Evolutionary conservation across 208 protist species (phyloP).

Genomic region (Zelonia costaricensis): DNA sequence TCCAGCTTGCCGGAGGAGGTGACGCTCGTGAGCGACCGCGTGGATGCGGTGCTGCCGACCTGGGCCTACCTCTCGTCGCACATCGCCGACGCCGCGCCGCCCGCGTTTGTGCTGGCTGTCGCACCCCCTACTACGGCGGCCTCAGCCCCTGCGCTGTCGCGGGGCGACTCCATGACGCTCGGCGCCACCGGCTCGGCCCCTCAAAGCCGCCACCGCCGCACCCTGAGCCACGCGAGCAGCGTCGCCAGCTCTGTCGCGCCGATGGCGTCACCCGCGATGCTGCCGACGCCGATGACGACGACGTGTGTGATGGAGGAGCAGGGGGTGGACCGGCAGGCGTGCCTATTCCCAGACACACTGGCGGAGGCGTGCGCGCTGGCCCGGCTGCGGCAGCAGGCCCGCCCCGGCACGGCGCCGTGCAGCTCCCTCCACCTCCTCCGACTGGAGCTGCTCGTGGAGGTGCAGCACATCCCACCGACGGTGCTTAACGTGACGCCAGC

Average conservation of each 20-base stretch:
- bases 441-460: slow-evolving; percentile 14
- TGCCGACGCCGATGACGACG: not conserved
- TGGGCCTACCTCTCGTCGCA: slow-evolving; percentile 29
- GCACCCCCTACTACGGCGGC: too few relatives aligned
- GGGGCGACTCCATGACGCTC: not conserved
- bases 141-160: not conserved
- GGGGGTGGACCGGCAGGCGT: slow-evolving; percentile 15
- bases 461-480: slow-evolving; percentile 19
- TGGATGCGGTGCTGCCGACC: slow-evolving; percentile 29
- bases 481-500: slow-evolving; percentile 10
- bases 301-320: not conserved
- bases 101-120: slow-evolving; percentile 1
- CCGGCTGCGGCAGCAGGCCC: slow-evolving; percentile 2
- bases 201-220: not conserved
- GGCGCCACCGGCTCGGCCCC: not conserved
- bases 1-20: slow-evolving; percentile 1
- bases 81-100: slow-evolving; percentile 4
- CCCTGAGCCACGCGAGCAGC: slow-evolving; percentile 10
- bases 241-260: slow-evolving; percentile 8
- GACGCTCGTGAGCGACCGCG: slow-evolving; percentile 24
- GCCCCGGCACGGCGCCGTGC: not conserved
- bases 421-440: slow-evolving; percentile 26
- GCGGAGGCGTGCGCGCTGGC: slow-evolving; percentile 30
- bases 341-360: slow-evolving; percentile 19
- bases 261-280: not conserved